Base-by-base conservation (phyloP, 2,329 filamentous ascomycete species). In the Calonectria crousiana region DNA sequence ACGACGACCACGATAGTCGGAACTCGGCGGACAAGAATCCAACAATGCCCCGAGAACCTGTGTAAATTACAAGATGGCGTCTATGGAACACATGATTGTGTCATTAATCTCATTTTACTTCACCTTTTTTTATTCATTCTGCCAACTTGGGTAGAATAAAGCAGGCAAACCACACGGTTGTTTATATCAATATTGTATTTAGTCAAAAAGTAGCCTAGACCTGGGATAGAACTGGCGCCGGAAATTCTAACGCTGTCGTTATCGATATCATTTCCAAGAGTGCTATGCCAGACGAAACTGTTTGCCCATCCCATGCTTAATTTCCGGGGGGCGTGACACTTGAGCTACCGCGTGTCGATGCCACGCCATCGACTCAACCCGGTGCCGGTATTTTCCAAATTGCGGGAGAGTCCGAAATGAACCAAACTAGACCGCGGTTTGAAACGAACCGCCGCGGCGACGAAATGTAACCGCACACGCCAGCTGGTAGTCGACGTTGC, bases 1-100 rank as follows among this genome's bases (percentile, higher is more conserved):
- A 34, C 11, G 32, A 32, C 28, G 58, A 70, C 16, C 41, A 34
- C 20, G 51, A 71, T 44, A 38, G 44, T 14, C 72, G 58, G 18
- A 41, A n/a, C 5, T 67, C 41, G 20, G 69, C 51, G 4, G 67
- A 70, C 13, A 70, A 56, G 13, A 71, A 60, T 26, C 72, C 72
- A 1, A 69, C 41, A n/a, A 52, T 53, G 30, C 67, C 72, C 6
- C 34, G 67, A 14, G 72, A 74, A 34, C 53, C 72, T 6, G 67
- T 73, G 8, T 73, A 47, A 32, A 47, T 30, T 6, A 38, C 49
- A 2, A n/a, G 28, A 38, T 34, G n/a, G 28, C 16, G 14, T 23
- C n/a, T 23, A 47, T 23, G 13, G 5, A 23, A 28, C 56, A 6
- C 6, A 32, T 26, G n/a, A 32, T 23, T 60, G 34, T 60, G 16